These are phyloP conservation scores for Tremellales sp. DNA, from an alignment of 1,284 basidiomycete species.

Conservation along the genomic window DNA sequence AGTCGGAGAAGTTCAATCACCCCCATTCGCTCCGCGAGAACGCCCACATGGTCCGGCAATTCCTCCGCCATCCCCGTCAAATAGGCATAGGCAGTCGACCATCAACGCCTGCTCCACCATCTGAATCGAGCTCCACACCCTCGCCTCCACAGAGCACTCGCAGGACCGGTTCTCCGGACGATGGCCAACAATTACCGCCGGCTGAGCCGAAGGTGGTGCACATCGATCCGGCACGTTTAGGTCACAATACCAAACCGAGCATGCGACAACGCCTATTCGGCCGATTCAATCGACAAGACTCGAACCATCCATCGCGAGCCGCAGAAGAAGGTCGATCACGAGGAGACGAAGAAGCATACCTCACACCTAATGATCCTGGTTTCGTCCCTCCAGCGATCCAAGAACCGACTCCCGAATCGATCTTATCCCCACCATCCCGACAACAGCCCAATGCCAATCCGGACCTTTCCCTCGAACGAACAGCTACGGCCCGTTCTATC, in stretches of 20 bases:
- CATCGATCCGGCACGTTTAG: background rate
- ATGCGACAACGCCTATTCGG: constrained; percentile 12
- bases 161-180: background rate
- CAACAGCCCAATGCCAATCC: constrained; percentile 2
- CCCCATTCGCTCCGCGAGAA: constrained; percentile 28
- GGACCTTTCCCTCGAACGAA: constrained; percentile 13
- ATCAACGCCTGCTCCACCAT: background rate
- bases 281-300: background rate
- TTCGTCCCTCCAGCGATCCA: background rate
- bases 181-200: constrained; percentile 6
- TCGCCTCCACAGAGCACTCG: constrained; percentile 6
- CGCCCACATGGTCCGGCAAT: constrained; percentile 21
- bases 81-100: constrained; percentile 10
- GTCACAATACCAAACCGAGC: constrained; percentile 6
- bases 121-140: constrained; percentile 9
- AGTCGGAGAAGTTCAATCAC: constrained; percentile 29
- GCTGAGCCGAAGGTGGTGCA: background rate
- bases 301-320: constrained; percentile 5
- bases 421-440: constrained; percentile 9
- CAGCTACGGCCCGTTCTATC: constrained; percentile 25
- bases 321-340: constrained; percentile 15
- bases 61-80: constrained; percentile 23
- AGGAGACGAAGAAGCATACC: constrained; percentile 2
- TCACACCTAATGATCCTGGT: background rate
- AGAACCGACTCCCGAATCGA: background rate